Evolutionary conservation across 345 rosid genomes (phyloP), one percentile per base, ranked within the genome.

Genomic region (Brassica rapa): DNA sequence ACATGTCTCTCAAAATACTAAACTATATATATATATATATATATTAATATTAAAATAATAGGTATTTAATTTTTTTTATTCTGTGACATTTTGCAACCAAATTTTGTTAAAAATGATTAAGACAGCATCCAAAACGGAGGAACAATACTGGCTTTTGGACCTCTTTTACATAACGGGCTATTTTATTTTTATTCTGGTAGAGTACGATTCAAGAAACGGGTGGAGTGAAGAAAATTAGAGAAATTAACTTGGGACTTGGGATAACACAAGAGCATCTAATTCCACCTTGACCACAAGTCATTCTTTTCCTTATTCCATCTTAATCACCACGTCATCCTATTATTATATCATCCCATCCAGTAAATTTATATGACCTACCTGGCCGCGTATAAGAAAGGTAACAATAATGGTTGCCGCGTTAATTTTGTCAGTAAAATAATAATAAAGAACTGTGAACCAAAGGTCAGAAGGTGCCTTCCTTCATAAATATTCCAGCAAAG

Each of bases 241-340:
- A 69, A 14, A 51, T 61, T 21, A 69, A 76, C 80, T 61, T 61
- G 53, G 15, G 21, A 60, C 10, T 43, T 63, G 46, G 53, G 75
- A 67, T 6, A 62, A 53, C 10, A 69, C 39, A 53, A 35, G 21
- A 62, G 71, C 32, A 77, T 77, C 71, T 55, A 3, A 77, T 77
- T 77, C 43, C 43, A 76, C 32, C 55, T 46, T 68, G 1, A 8
- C 8, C 29, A 14, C 68, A 61, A 61, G 67, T 60, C 35, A 76
- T 68, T 76, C 68, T 33, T 63, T 73, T 43, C 12, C n/a, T 46
- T 0, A 60, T 39, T 15, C 41, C 8, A 68, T 60, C 68, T 68
- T 68, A 0, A 1, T n/a, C 19, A 29, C 68, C 61, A 68, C n/a
- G 67, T 59, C 24, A 76, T 68, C 68, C 73, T 15, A 56, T 19